These are phyloP conservation scores for Leccinum pachyderme DNA, from an alignment of 1,284 basidiomycete genomes.

Conservation along the genomic window DNA sequence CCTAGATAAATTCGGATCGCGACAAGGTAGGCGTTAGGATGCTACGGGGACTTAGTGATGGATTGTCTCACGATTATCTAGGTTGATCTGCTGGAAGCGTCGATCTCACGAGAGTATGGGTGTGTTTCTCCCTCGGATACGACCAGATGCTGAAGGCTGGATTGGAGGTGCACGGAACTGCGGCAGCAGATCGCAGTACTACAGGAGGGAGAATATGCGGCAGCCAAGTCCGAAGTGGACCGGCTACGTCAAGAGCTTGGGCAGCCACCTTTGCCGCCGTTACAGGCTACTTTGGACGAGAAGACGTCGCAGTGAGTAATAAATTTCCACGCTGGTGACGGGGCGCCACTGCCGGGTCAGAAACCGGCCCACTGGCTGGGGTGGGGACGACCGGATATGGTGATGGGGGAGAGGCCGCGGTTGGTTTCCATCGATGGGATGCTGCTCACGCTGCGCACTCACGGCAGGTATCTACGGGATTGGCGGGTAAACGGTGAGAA, in stretches of 20 bases:
- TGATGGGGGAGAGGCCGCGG: background rate
- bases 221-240: slow-evolving; percentile 73
- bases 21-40: slow-evolving; percentile 53
- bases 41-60: background rate
- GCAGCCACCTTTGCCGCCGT: slow-evolving; percentile 63
- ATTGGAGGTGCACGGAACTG: slow-evolving; percentile 59
- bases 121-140: slow-evolving; percentile 4
- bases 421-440: slow-evolving; percentile 12
- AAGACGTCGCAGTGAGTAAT: slow-evolving; percentile 64
- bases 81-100: slow-evolving; percentile 52
- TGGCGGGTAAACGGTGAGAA: slow-evolving; percentile 39
- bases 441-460: slow-evolving; percentile 16
- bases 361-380: background rate
- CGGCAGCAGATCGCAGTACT: slow-evolving; percentile 61
- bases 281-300: slow-evolving; percentile 72
- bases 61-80: slow-evolving; percentile 28
- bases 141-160: slow-evolving; percentile 10
- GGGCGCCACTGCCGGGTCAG: slow-evolving; percentile 2
- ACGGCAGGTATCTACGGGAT: slow-evolving; percentile 34
- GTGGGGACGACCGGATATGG: slow-evolving; percentile 8
- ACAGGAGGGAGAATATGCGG: slow-evolving; percentile 71
- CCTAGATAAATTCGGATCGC: slow-evolving; percentile 72
- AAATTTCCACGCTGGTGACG: slow-evolving; percentile 12
- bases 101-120: slow-evolving; percentile 61
- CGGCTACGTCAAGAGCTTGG: slow-evolving; percentile 69